Conservation (phyloP, 352 stramenopile genomes). For the Phytopythium chamaehyphon region DNA sequence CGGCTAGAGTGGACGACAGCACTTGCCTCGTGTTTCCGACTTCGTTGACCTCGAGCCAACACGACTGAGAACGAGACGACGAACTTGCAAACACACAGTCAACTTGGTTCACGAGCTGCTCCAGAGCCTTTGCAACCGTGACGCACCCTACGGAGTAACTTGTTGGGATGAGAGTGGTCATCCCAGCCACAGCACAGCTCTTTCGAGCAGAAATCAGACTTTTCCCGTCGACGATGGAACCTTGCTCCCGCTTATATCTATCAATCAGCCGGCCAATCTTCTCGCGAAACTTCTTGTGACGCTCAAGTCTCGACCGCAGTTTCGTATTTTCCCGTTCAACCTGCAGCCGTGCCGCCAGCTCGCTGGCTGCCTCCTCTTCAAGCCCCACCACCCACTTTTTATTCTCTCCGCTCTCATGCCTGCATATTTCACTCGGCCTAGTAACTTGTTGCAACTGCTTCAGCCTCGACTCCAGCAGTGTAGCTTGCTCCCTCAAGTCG, state of each 20-base stretch:
- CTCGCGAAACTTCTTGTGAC: not conserved
- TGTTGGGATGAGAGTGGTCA: no score
- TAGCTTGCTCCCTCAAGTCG: not conserved
- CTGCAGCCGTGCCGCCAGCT: not conserved
- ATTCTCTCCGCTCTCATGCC: no score
- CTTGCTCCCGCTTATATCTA: not conserved
- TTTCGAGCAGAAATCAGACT: no score
- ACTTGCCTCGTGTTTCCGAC: not conserved
- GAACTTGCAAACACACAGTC: not conserved
- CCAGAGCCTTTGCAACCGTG: not conserved
- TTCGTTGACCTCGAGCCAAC: not conserved
- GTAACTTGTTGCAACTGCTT: not conserved
- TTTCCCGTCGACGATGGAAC: not conserved
- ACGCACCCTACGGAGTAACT: not conserved
- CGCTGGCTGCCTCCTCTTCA: not conserved
- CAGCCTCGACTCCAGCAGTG: not conserved
- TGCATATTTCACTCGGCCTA: not conserved
- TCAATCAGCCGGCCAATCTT: not conserved
- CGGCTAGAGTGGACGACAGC: not conserved
- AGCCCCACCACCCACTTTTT: not conserved
- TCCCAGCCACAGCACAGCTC: not conserved
- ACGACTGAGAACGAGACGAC: not conserved
- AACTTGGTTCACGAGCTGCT: not conserved
- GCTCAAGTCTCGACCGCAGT: not conserved
- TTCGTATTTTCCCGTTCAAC: not conserved